These are phyloP conservation scores for Acacia melanoxylon DNA, from an alignment of 306 rosid genomes.

Conservation along the genomic window DNA sequence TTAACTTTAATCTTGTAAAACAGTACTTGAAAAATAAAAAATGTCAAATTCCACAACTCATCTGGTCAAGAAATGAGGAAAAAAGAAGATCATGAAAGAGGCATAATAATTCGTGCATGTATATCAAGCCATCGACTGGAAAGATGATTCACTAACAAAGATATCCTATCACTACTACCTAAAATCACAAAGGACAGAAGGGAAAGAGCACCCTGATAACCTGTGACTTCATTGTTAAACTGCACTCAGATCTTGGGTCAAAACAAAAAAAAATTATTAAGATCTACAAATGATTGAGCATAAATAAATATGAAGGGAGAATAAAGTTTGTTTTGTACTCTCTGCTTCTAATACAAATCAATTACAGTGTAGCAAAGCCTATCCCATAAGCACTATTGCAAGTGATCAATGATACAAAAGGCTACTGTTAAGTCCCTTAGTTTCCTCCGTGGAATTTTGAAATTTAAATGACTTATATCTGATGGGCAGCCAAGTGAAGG, in stretches of 20 bases:
- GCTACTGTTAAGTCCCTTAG: neutral
- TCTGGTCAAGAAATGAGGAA: neutral
- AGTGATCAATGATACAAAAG: constrained; percentile 3
- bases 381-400: constrained; percentile 5
- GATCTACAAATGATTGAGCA: constrained; percentile 12
- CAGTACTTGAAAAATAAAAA: neutral
- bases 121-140: constrained; percentile 12
- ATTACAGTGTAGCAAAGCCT: constrained; percentile 8
- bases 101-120: neutral
- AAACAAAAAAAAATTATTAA: neutral
- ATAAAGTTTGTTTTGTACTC: no score
- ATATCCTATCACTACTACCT: constrained; percentile 11
- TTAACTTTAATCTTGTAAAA: neutral
- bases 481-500: neutral
- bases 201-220: neutral
- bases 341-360: constrained; percentile 1
- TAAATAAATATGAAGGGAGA: neutral
- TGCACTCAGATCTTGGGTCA: constrained; percentile 2
- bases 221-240: constrained; percentile 10
- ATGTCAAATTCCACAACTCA: neutral
- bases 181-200: constrained; percentile 5
- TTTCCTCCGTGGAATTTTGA: neutral
- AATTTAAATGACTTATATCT: neutral
- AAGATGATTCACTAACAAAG: constrained; percentile 14
- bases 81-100: neutral